A percentile compares a stretch with the other conserved stretches of the same genome.
phyloP scores from a whole-genome alignment of 371 early-diverging fungal genomes.

The Phascolomyces articulosus region DNA sequence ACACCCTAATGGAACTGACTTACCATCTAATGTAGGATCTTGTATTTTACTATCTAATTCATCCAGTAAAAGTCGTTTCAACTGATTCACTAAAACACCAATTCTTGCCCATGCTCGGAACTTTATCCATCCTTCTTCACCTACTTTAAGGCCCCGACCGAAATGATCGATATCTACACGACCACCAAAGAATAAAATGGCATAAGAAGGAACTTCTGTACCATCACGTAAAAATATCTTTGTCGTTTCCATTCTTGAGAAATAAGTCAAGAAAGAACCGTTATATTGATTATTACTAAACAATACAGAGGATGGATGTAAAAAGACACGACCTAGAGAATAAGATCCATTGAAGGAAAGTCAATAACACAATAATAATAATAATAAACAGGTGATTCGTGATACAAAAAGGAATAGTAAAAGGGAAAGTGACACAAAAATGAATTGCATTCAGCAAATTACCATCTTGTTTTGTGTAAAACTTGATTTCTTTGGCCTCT shows the following conservation, averaged over 20 bases:
- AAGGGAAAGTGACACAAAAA: too few relatives aligned
- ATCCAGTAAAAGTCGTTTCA: constrained; percentile 69
- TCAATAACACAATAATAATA: not conserved
- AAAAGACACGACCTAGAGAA: constrained; percentile 65
- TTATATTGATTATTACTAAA: constrained; percentile 63
- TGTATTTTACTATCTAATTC: constrained; percentile 73
- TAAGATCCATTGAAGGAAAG: not conserved
- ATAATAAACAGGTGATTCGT: not conserved
- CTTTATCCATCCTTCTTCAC: constrained; percentile 61
- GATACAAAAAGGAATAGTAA: not conserved
- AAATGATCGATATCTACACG: constrained; percentile 70
- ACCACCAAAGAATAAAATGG: constrained; percentile 77
- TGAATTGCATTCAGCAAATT: not conserved
- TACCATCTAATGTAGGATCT: constrained; percentile 64
- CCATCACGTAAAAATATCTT: constrained; percentile 83
- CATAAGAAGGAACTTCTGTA: constrained; percentile 67
- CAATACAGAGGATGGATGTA: constrained; percentile 80
- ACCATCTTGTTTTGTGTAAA: constrained; percentile 66
- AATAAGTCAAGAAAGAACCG: constrained; percentile 69
- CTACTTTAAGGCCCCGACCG: constrained; percentile 62
- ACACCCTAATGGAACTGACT: constrained; percentile 30
- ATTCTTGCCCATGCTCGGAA: constrained; percentile 84
- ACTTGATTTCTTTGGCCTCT: constrained; percentile 74
- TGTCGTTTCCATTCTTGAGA: constrained; percentile 66
- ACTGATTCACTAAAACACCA: constrained; percentile 76